These are phyloP conservation scores for Alternaria triticimaculans DNA, from an alignment of 2,329 filamentous ascomycete genomes.

Conservation along the genomic window DNA sequence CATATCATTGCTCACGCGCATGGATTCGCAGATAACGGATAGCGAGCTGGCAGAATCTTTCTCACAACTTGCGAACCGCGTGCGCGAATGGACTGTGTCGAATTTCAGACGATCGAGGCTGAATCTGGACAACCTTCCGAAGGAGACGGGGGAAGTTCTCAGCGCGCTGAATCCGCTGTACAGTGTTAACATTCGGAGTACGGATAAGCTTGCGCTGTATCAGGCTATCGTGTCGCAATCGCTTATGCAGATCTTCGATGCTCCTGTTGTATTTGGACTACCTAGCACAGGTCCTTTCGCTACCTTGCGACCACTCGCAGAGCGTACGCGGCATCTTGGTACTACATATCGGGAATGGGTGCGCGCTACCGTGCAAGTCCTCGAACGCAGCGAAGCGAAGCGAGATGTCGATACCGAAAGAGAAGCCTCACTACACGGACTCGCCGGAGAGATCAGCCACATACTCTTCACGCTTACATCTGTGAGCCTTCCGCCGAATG, in stretches of 20 bases:
- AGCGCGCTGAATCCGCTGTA: slow-evolving; percentile 26
- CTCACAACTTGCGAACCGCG: slow-evolving; percentile 67
- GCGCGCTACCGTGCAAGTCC: slow-evolving; percentile 35
- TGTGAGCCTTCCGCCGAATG: slow-evolving; percentile 17
- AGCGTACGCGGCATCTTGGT: slow-evolving; percentile 23
- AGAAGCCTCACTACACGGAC: slow-evolving; percentile 20
- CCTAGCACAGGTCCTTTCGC: slow-evolving; percentile 28
- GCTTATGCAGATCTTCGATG: slow-evolving; percentile 39
- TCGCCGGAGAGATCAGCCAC: slow-evolving; percentile 29
- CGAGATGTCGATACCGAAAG: slow-evolving; percentile 14
- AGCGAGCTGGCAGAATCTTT: slow-evolving; percentile 70
- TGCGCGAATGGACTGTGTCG: slow-evolving; percentile 77
- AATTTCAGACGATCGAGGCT: slow-evolving; percentile 70
- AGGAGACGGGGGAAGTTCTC: slow-evolving; percentile 24
- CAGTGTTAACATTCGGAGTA: slow-evolving; percentile 7
- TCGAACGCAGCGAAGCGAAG: slow-evolving; percentile 23
- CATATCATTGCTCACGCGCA: slow-evolving; percentile 70
- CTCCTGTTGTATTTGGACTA: slow-evolving; percentile 35
- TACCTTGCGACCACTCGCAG: slow-evolving; percentile 23
- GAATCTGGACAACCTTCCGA: slow-evolving; percentile 22
- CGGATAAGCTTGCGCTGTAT: slow-evolving; percentile 41
- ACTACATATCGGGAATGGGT: slow-evolving; percentile 38
- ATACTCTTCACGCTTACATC: slow-evolving; percentile 34
- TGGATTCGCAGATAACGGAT: slow-evolving; percentile 68
- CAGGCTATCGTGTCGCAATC: slow-evolving; percentile 38